Percentiles rank a stretch among this genome's conserved stretches.
These are phyloP conservation scores for Beverwykella pulmonaria DNA, from an alignment of 495 filamentous ascomycete species.

Conservation along the genomic window DNA sequence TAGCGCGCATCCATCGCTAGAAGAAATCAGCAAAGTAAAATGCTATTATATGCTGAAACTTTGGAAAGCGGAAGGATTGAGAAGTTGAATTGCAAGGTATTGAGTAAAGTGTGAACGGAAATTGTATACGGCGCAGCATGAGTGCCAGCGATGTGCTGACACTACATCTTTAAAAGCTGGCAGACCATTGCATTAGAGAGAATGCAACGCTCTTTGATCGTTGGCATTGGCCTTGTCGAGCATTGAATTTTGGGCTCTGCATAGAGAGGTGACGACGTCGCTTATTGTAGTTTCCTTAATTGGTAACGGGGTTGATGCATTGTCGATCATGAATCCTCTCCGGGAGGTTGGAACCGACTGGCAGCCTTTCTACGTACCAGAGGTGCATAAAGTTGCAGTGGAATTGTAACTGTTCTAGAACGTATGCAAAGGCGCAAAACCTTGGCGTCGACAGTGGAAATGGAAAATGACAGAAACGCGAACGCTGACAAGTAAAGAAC, in stretches of 20 bases:
- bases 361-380: not conserved
- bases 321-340: not conserved
- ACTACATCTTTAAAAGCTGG: too few relatives aligned
- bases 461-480: not conserved
- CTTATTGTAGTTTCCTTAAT: not conserved
- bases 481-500: constrained; percentile 6
- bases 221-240: not conserved
- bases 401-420: not conserved
- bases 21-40: constrained; percentile 10
- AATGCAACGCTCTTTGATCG: not conserved
- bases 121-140: not conserved
- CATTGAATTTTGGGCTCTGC: not conserved
- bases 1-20: constrained; percentile 96
- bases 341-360: not conserved
- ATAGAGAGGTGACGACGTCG: not conserved
- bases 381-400: not conserved
- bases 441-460: not conserved
- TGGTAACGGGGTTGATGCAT: not conserved
- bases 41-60: not conserved
- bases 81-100: not conserved
- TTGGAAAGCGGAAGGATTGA: not conserved
- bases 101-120: not conserved
- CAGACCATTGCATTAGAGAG: not conserved
- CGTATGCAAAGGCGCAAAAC: not conserved
- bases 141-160: too few relatives aligned